Evolutionary conservation across 2,329 filamentous ascomycete genomes (phyloP), one percentile per base, ranked within the genome.

Genomic region (Coniochaeta sp.): DNA sequence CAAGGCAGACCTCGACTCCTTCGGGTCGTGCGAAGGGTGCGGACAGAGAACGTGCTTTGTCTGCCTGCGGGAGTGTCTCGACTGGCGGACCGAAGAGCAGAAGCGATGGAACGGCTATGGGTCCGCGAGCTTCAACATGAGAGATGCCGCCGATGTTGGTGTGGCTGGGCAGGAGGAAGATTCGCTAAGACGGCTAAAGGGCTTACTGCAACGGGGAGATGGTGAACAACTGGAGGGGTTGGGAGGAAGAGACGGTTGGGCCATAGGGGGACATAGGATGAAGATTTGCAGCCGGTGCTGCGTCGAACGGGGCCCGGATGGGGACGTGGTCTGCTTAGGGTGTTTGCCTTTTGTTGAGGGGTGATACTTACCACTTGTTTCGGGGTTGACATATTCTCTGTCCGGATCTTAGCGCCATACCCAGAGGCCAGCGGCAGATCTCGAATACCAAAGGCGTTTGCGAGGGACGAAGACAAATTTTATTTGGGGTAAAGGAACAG

Each of bases 201-300:
- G 24, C 19, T 47, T 56, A 36, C 60, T 64, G 14, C 40, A 31
- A 16, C 24, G 54, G 50, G 34, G 58, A 11, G 60, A 59, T 4
- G 58, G 50, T 56, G 52, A 62, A 22, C 22, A 58, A 55, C 54
- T 43, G 44, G 50, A 34, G 56, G 55, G 26, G 62, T 61, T 38
- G 59, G 55, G 56, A 19, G 38, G 38, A n/a, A 65, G 47, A 60
- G 59, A 63, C 5, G 73, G 73, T n/a, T 79, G 77, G 74, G 67
- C 70, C 0, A 72, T 70, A 0, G 69, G 68, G 33, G 78, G 78
- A 8, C 83, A 86, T 64, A 74, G 76, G 9, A 73, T 77, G 36
- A 79, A 83, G 65, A 76, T 89, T 2, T 90, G 88, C 69, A 89
- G 87, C 67, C 78, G 80, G 19, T 90, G 88, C 72, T 89, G 87